Evolutionary conservation across 441 rosid genomes (phyloP).

Genomic region (Rhodomyrtus psidioides): DNA sequence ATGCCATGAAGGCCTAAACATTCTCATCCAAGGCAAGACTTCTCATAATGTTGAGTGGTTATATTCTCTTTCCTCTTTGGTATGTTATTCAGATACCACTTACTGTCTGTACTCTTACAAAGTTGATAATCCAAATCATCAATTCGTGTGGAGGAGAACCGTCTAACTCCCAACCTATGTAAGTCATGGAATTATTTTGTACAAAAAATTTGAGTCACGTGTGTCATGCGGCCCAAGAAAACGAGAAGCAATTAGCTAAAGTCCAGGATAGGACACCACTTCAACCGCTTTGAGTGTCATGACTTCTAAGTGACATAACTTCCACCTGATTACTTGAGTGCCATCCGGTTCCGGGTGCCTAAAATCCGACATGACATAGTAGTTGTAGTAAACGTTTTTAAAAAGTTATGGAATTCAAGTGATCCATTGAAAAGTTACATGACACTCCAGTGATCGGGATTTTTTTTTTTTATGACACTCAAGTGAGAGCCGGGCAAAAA

Average conservation of each 20-base stretch:
- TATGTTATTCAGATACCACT: not conserved
- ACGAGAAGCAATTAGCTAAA: not conserved
- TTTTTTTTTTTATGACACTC: too few species aligned
- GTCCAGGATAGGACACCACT: too few species aligned
- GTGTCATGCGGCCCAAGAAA: not conserved
- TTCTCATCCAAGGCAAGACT: not conserved
- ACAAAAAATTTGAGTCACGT: not conserved
- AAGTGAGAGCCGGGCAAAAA: too few species aligned
- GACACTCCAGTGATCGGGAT: too few species aligned
- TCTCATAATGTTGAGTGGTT: not conserved
- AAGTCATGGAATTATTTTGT: not conserved
- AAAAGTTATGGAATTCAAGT: too few species aligned
- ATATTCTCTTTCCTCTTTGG: not conserved
- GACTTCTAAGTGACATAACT: too few species aligned
- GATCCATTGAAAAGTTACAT: too few species aligned
- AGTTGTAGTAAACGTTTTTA: too few species aligned
- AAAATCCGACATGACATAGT: too few species aligned
- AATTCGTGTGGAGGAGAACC: not conserved
- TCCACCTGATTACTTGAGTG: too few species aligned
- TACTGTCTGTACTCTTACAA: not conserved
- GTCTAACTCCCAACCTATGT: not conserved
- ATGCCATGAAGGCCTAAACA: not conserved
- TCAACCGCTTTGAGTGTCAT: too few species aligned
- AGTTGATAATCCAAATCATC: not conserved
- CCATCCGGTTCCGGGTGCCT: too few species aligned